Evolutionary conservation across 805 yeast species (phyloP), one percentile per base, ranked within the genome.

Genomic region (Starmerella floricola): DNA sequence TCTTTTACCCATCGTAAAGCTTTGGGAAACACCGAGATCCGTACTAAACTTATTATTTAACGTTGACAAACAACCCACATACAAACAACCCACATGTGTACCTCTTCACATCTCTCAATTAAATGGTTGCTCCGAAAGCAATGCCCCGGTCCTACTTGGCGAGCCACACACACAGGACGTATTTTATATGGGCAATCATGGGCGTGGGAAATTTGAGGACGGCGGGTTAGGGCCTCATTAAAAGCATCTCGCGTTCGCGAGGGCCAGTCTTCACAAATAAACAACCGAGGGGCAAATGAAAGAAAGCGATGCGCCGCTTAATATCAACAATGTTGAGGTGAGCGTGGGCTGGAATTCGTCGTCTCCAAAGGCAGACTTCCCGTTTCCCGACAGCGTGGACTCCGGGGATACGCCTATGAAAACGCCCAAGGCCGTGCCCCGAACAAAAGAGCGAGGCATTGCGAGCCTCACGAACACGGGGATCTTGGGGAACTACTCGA

Each of bases 281-380:
- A 23, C 26, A 23, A 23, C 10, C 26, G 26, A n/a, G 26, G 20
- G n/a, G n/a, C 17, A 19, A 11, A 27, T 36, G 40, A 11, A 6
- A 10, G 36, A 36, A 27, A 12, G 8, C 15, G 40, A 18, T 19
- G 40, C 31, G 6, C 17, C 26, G 20, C 17, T 6, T 8, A 13
- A 37, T 24, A 11, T 29, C 17, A 13, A 29, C 13, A 37, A 37
- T 10, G 27, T 36, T 8, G 39, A 36, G 39, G 33, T 43, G 20
- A 38, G 39, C 17, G 38, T 42, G 2, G 49, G 49, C n/a, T 46
- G 49, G 49, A 42, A 46, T 36, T 36, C 45, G 8, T 31, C 45
- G 10, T 34, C 44, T 20, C 49, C 49, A 2, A 38, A 32, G 20
- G 20, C 15, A 8, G 21, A 18, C 3, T 41, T 45, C 27, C 26